A percentile compares a stretch with the other conserved stretches of the same genome.
Conservation (phyloP, 2,329 filamentous ascomycete genomes). For the Chalaropsis thielavioides region DNA sequence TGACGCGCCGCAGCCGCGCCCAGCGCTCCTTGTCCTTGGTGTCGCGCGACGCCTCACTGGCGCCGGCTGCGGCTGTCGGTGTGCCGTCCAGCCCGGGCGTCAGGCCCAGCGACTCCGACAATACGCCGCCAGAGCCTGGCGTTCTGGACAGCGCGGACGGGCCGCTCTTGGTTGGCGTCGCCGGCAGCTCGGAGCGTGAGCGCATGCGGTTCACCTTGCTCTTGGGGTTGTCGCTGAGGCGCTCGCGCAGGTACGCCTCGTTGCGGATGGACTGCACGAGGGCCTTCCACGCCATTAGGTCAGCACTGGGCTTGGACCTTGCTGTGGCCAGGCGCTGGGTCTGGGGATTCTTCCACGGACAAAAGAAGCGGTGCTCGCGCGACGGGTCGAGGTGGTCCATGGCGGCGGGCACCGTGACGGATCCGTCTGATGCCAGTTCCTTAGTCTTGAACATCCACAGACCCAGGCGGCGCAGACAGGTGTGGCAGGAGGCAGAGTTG, state of each 20-base stretch:
- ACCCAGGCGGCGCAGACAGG: slow-evolving; percentile 76
- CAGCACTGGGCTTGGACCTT: slow-evolving; percentile 25
- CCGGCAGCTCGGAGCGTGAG: slow-evolving; percentile 11
- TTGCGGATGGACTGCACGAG: slow-evolving; percentile 42
- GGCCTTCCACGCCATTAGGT: slow-evolving; percentile 40
- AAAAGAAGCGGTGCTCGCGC: slow-evolving; percentile 67
- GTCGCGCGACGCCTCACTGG: slow-evolving; percentile 28
- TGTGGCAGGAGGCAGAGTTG: slow-evolving; percentile 64
- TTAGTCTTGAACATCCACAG: slow-evolving; percentile 88
- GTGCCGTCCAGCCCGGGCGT: not conserved
- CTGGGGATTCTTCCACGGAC: slow-evolving; percentile 57
- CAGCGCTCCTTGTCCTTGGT: slow-evolving; percentile 58
- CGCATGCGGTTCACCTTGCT: slow-evolving; percentile 14
- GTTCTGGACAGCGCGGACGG: not conserved
- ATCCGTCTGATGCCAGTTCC: slow-evolving; percentile 40
- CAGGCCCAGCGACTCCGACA: not conserved
- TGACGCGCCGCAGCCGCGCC: slow-evolving; percentile 55
- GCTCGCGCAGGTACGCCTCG: slow-evolving; percentile 37
- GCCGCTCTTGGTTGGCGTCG: slow-evolving; percentile 21
- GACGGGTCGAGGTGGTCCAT: slow-evolving; percentile 55
- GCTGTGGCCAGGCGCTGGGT: slow-evolving; percentile 38
- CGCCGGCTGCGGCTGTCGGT: not conserved
- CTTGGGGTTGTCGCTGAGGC: slow-evolving; percentile 6
- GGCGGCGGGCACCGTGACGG: slow-evolving; percentile 42
- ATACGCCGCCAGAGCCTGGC: not conserved